Conservation (phyloP, 2,329 filamentous ascomycete species). For the Scytalidium lignicola region DNA sequence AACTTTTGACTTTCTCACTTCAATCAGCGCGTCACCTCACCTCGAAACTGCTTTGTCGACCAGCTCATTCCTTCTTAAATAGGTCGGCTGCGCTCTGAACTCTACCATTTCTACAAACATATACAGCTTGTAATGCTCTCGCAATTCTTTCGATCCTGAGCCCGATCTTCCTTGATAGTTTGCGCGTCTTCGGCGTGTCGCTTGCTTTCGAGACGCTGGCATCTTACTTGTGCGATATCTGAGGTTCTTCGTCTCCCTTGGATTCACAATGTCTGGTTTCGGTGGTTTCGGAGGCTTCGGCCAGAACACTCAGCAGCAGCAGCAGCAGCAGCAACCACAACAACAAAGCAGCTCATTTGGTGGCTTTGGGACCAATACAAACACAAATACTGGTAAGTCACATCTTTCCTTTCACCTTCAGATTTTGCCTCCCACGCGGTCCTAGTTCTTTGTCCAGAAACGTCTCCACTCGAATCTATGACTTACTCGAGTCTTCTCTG, state of each 20-base stretch:
- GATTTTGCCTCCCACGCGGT: slow-evolving; percentile 6
- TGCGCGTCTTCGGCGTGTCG: slow-evolving; percentile 21
- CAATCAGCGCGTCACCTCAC: neutral
- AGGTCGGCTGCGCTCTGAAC: neutral
- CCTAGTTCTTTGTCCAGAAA: neutral
- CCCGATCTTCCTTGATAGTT: slow-evolving; percentile 16
- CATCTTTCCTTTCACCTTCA: slow-evolving; percentile 8
- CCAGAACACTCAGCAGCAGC: slow-evolving; percentile 38
- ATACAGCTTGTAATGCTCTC: slow-evolving; percentile 23
- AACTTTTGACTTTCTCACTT: neutral
- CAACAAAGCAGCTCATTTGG: slow-evolving; percentile 47
- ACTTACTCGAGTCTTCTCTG: slow-evolving; percentile 28
- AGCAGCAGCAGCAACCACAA: too few relatives aligned
- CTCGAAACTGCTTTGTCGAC: neutral
- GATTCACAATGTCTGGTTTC: slow-evolving; percentile 25
- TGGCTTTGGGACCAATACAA: slow-evolving; percentile 38
- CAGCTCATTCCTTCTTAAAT: neutral
- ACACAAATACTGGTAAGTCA: slow-evolving; percentile 30
- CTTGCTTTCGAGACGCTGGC: slow-evolving; percentile 9
- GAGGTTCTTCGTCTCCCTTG: slow-evolving; percentile 2
- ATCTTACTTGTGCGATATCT: slow-evolving; percentile 8
- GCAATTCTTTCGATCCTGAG: slow-evolving; percentile 17
- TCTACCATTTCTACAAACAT: neutral
- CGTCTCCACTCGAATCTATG: slow-evolving; percentile 21
- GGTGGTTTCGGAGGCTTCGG: slow-evolving; percentile 55